A percentile compares a stretch with the other conserved stretches of the same genome.
Evolutionary conservation across 371 early-diverging fungal species (phyloP).

Genomic region (Mucor piriformis): DNA sequence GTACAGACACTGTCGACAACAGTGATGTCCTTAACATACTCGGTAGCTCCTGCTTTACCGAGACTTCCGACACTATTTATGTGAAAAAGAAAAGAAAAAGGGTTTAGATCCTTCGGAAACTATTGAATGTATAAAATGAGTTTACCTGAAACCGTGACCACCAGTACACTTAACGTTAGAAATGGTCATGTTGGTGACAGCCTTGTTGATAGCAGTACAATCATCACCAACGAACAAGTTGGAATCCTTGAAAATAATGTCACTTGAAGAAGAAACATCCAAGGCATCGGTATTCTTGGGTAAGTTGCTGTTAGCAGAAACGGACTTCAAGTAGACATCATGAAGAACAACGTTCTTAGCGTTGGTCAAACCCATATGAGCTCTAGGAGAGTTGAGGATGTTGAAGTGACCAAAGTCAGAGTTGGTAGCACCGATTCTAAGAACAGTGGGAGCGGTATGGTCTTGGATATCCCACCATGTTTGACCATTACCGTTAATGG

Average conservation of each 20-base stretch:
- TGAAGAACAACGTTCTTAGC: slow-evolving; percentile 28
- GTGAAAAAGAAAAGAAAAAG: too few relatives aligned
- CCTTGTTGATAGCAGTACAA: slow-evolving; percentile 38
- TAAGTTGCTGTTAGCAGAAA: too few relatives aligned
- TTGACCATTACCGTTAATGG: slow-evolving; percentile 36
- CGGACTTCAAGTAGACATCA: slow-evolving; percentile 17
- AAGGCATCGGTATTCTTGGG: slow-evolving; percentile 42
- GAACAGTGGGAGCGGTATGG: slow-evolving; percentile 34
- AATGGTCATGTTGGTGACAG: slow-evolving; percentile 32
- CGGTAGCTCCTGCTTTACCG: slow-evolving; percentile 33
- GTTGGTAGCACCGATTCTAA: slow-evolving; percentile 31
- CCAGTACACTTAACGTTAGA: slow-evolving; percentile 26
- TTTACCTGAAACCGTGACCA: slow-evolving; percentile 39
- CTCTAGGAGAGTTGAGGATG: slow-evolving; percentile 33
- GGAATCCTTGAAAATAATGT: slow-evolving; percentile 24
- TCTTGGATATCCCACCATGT: slow-evolving; percentile 36
- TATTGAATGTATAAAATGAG: background rate
- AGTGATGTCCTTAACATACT: slow-evolving; percentile 29
- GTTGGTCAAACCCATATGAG: slow-evolving; percentile 34
- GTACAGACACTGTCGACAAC: too few relatives aligned
- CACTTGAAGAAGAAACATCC: slow-evolving; percentile 33
- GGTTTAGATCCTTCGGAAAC: too few relatives aligned
- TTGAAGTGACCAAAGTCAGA: too few relatives aligned
- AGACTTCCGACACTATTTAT: slow-evolving; percentile 33
- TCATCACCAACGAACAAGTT: slow-evolving; percentile 34